Percentiles rank a stretch among this genome's conserved stretches.
Evolutionary conservation across 257 asterid species (phyloP).

Genomic region (Coffea canephora): DNA sequence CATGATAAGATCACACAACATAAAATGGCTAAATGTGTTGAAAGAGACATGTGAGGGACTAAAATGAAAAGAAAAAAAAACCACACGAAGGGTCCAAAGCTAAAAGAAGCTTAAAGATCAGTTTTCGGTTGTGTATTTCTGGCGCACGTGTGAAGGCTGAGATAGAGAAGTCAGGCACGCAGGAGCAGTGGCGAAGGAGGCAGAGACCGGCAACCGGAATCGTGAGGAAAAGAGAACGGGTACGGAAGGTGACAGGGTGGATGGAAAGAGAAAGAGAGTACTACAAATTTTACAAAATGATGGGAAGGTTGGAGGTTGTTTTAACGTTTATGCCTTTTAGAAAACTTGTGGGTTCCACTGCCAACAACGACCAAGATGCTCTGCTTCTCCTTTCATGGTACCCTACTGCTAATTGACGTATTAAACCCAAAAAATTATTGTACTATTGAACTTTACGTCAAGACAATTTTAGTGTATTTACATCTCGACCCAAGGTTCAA

Average conservation of each 20-base stretch:
- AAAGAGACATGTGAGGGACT: not conserved
- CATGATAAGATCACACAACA: not conserved
- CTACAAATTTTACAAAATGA: constrained; percentile 6
- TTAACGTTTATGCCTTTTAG: constrained; percentile 11
- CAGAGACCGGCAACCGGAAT: constrained; percentile 33
- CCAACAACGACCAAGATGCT: constrained; percentile 23
- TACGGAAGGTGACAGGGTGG: constrained; percentile 36
- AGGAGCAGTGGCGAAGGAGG: not conserved
- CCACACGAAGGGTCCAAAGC: no score
- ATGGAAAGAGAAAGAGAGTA: constrained; percentile 6
- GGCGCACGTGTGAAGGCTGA: constrained; percentile 7
- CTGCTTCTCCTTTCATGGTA: no score
- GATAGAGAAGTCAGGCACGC: constrained; percentile 10
- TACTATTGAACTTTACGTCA: no score
- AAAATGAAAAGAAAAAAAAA: no score
- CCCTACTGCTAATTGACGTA: no score
- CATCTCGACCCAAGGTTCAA: not conserved
- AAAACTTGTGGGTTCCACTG: constrained; percentile 10
- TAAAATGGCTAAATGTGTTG: not conserved
- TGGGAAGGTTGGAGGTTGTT: constrained; percentile 9
- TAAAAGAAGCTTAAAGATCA: not conserved
- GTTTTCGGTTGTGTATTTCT: not conserved
- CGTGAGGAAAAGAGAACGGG: constrained; percentile 16
- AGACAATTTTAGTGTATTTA: no score
- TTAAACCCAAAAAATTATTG: not conserved